Evolutionary conservation across 2,329 filamentous ascomycete genomes (phyloP).

Genomic region (Pestalotiopsis sp.): DNA sequence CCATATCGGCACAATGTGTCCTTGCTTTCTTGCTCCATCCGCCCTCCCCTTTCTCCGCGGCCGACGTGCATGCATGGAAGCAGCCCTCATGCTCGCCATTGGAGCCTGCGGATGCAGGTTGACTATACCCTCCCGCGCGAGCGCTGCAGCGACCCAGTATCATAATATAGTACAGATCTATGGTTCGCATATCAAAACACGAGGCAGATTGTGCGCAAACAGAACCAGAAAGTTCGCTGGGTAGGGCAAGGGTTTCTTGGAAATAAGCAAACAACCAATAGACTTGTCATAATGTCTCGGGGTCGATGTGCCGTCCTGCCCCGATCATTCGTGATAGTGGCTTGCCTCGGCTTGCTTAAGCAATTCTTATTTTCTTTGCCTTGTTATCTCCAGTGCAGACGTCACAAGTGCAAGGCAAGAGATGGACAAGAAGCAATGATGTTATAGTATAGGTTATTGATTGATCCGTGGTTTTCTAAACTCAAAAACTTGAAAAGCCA

Average conservation of each 20-base stretch:
- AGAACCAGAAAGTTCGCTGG: neutral
- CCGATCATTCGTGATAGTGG: constrained; percentile 3
- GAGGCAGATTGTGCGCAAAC: neutral
- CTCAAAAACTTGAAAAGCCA: constrained; percentile 1
- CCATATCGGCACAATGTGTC: neutral
- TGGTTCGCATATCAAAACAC: neutral
- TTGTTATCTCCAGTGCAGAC: neutral
- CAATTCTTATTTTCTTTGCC: neutral
- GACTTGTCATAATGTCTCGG: constrained; percentile 13
- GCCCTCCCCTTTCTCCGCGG: neutral
- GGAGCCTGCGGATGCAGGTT: neutral
- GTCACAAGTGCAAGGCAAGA: neutral
- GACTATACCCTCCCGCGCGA: neutral
- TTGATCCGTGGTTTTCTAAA: constrained; percentile 12
- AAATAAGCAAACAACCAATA: constrained; percentile 11
- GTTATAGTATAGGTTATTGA: neutral
- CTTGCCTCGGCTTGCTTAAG: neutral
- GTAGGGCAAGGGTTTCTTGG: neutral
- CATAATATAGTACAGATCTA: neutral
- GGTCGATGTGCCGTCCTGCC: neutral
- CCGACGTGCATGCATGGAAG: neutral
- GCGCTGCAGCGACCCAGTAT: neutral
- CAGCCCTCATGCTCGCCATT: too few species aligned
- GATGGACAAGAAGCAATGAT: neutral
- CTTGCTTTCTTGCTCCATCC: neutral